Evolutionary conservation across 148 eudicot species (phyloP), one percentile per base, ranked within the genome.

Genomic region (Persicaria tinctoria): DNA sequence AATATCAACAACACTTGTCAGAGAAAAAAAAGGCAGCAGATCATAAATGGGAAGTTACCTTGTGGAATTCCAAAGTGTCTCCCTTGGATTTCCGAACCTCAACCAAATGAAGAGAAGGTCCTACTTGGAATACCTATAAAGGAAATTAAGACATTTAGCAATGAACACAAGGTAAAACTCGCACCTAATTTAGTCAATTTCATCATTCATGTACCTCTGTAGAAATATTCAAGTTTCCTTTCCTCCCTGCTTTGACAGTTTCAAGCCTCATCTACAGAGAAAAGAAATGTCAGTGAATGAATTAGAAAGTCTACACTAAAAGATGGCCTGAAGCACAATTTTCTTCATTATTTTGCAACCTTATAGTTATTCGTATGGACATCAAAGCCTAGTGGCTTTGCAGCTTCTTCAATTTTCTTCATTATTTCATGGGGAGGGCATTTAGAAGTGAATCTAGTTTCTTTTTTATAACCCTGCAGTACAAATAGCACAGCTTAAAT

Each of bases 21-120:
- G 7, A 53, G 4, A 60, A 23, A 23, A 23, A 46, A 68, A 47
- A 77, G 73, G 14, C 49, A 8, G 38, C 38, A 38, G 48, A 60
- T 23, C n/a, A 76, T 17, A 27, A 44, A 38, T 18, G 12, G 27
- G 38, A 77, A 13, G 46, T 6, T 79, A 90, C 99, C 99, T 90
- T 95, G 75, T 95, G 99, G 78, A 95, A 95, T 72, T 95, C 99
- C 77, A 95, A 85, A 75, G 99, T 95, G 82, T 95, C 99, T 72
- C 99, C 99, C 79, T 92, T 95, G 53, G 99, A 90, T 82, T 95
- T 95, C 68, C 96, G 86, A 73, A 95, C 85, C 81, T 95, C 96
- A 20, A 95, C 99, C 87, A 95, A 83, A 88, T 95, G 99, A 76
- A 95, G 89, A 69, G 99, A 92, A 51, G 99, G 99, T 70, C 91